These are phyloP conservation scores for Euphorbia corollata DNA, from an alignment of 441 rosid genomes.

Conservation along the genomic window DNA sequence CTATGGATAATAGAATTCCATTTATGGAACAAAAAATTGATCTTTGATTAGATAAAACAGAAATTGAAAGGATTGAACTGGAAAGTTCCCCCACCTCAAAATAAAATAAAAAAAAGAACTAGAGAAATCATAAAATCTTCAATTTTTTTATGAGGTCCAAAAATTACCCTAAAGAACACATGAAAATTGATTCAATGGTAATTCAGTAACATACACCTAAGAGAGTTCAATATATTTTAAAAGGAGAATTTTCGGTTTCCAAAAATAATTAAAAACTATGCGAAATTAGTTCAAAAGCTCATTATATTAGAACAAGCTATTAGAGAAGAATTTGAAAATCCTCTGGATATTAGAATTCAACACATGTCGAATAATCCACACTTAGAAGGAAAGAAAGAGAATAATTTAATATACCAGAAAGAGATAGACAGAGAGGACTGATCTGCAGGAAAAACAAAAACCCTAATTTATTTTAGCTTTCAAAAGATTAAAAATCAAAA, in stretches of 20 bases:
- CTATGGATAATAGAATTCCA: not conserved
- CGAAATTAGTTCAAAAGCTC: no score
- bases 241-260: no score
- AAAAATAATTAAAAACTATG: no score
- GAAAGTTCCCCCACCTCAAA: not conserved
- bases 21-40: not conserved
- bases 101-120: not conserved
- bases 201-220: not conserved
- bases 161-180: not conserved
- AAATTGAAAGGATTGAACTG: not conserved
- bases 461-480: conserved; percentile 30
- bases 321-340: conserved; percentile 18
- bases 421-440: conserved; percentile 18
- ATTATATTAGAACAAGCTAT: no score
- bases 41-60: not conserved
- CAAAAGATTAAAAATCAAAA: conserved; percentile 32
- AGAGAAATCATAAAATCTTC: not conserved
- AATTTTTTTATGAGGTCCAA: no score
- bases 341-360: conserved; percentile 21
- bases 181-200: not conserved
- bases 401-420: not conserved
- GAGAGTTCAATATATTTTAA: no score
- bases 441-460: conserved; percentile 18
- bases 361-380: conserved; percentile 6
- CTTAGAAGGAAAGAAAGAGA: conserved; percentile 13